A percentile compares a stretch with the other conserved stretches of the same genome.
These are phyloP conservation scores for Calonectria naviculata DNA, from an alignment of 2,329 filamentous ascomycete species.

Conservation along the genomic window DNA sequence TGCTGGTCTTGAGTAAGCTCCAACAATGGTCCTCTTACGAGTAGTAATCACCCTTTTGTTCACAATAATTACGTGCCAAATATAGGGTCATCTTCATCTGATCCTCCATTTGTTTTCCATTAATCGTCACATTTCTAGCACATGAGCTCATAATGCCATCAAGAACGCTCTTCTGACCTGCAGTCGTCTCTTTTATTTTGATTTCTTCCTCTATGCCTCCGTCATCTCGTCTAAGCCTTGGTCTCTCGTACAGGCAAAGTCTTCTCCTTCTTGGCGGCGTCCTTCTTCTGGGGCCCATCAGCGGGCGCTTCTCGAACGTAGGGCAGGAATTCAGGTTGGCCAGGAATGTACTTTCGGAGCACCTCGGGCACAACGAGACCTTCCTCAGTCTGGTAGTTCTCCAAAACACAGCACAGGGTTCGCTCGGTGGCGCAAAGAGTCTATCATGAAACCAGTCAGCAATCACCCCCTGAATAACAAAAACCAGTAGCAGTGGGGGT, in stretches of 20 bases:
- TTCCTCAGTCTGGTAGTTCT: slow-evolving; percentile 96
- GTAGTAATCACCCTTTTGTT: no score
- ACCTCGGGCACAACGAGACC: slow-evolving; percentile 85
- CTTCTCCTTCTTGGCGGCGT: slow-evolving; percentile 39
- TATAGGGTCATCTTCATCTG: neutral
- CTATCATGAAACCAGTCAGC: slow-evolving; percentile 24
- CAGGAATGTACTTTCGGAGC: slow-evolving; percentile 89
- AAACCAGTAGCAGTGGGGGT: neutral
- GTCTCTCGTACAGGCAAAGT: slow-evolving; percentile 39
- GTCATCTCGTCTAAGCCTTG: slow-evolving; percentile 34
- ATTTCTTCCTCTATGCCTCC: neutral
- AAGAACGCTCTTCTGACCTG: slow-evolving; percentile 11
- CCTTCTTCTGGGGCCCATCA: slow-evolving; percentile 41
- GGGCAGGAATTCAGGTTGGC: slow-evolving; percentile 88
- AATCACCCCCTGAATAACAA: neutral
- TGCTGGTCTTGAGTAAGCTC: neutral
- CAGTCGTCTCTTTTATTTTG: slow-evolving; percentile 27
- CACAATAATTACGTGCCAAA: neutral
- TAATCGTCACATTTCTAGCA: slow-evolving; percentile 7
- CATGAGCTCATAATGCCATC: slow-evolving; percentile 21
- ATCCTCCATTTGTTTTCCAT: slow-evolving; percentile 3
- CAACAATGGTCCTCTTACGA: neutral
- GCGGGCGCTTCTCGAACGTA: slow-evolving; percentile 89
- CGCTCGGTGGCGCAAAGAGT: slow-evolving; percentile 92
- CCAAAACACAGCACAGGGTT: slow-evolving; percentile 92